A percentile compares a stretch with the other conserved stretches of the same genome.
Conservation (phyloP, 2,329 filamentous ascomycete species). For the Botryotinia calthae region DNA sequence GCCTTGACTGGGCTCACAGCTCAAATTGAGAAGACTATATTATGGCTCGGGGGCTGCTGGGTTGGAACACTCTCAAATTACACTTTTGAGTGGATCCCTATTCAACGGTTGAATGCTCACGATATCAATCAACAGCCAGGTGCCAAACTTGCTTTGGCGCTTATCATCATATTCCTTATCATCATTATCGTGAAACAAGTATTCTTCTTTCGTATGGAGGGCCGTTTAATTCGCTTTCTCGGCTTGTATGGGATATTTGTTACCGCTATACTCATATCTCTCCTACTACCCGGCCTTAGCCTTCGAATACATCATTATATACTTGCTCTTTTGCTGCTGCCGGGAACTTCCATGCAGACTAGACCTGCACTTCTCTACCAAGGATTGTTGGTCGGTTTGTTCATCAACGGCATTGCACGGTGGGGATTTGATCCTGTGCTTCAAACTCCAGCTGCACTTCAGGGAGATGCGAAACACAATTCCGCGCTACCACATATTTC, state of each 20-base stretch:
- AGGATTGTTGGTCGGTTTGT: slow-evolving; percentile 83
- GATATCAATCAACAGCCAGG: slow-evolving; percentile 88
- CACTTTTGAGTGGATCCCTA: slow-evolving; percentile 90
- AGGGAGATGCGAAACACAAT: slow-evolving; percentile 63
- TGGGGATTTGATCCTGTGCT: slow-evolving; percentile 93
- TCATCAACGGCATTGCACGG: slow-evolving; percentile 88
- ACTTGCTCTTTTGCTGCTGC: slow-evolving; percentile 78
- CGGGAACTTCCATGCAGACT: slow-evolving; percentile 85
- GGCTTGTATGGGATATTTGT: slow-evolving; percentile 72
- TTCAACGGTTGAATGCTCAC: slow-evolving; percentile 84
- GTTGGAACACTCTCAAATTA: slow-evolving; percentile 91
- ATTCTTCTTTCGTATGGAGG: slow-evolving; percentile 83
- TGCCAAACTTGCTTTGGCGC: slow-evolving; percentile 75
- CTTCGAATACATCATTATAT: slow-evolving; percentile 96
- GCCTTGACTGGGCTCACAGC: slow-evolving; percentile 71
- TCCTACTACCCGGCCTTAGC: slow-evolving; percentile 72
- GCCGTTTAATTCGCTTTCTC: slow-evolving; percentile 73
- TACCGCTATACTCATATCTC: slow-evolving; percentile 63
- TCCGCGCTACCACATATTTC: slow-evolving; percentile 58
- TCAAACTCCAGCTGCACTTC: slow-evolving; percentile 73
- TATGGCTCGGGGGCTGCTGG: slow-evolving; percentile 91
- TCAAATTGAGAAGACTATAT: slow-evolving; percentile 82
- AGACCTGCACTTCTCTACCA: slow-evolving; percentile 83
- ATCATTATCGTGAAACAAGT: slow-evolving; percentile 71
- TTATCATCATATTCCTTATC: slow-evolving; percentile 70